These are phyloP conservation scores for Agroathelia rolfsii DNA, from an alignment of 1,284 basidiomycete species.

Conservation along the genomic window DNA sequence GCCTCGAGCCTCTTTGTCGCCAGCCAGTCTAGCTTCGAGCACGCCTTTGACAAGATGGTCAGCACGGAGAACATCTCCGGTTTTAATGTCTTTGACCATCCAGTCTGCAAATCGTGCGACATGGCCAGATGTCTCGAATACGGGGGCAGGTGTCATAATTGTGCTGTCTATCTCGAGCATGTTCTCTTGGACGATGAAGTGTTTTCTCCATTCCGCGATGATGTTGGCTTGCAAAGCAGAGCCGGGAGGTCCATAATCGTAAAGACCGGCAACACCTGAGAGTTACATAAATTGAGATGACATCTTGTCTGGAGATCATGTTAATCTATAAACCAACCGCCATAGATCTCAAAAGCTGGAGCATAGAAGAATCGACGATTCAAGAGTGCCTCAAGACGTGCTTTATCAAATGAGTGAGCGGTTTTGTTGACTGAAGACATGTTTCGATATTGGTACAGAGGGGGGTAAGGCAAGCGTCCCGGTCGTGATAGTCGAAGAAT, in stretches of 20 bases:
- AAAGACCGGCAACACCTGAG: slow-evolving; percentile 87
- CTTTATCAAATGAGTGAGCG: slow-evolving; percentile 85
- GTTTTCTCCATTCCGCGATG: slow-evolving; percentile 92
- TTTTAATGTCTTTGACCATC: slow-evolving; percentile 97
- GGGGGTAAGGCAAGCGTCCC: too few species aligned
- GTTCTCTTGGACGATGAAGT: slow-evolving; percentile 97
- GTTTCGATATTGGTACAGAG: too few species aligned
- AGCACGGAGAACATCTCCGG: slow-evolving; percentile 93
- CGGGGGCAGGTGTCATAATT: slow-evolving; percentile 90
- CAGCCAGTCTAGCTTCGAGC: slow-evolving; percentile 81
- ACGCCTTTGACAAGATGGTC: slow-evolving; percentile 96
- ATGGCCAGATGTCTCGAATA: slow-evolving; percentile 97
- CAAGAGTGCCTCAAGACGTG: slow-evolving; percentile 78
- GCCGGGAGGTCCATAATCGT: slow-evolving; percentile 94
- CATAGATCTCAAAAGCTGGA: slow-evolving; percentile 97
- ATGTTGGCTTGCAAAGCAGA: slow-evolving; percentile 96
- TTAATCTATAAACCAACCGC: slow-evolving; percentile 74
- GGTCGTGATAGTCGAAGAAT: too few species aligned
- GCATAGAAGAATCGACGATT: slow-evolving; percentile 96
- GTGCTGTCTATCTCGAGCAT: slow-evolving; percentile 99
- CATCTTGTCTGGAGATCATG: not conserved
- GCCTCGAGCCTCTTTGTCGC: slow-evolving; percentile 90
- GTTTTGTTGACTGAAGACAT: slow-evolving; percentile 61
- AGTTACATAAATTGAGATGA: not conserved
- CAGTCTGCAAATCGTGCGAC: slow-evolving; percentile 98